phyloP scores from a whole-genome alignment of 1,284 basidiomycete genomes.

The Chiua sp. region DNA sequence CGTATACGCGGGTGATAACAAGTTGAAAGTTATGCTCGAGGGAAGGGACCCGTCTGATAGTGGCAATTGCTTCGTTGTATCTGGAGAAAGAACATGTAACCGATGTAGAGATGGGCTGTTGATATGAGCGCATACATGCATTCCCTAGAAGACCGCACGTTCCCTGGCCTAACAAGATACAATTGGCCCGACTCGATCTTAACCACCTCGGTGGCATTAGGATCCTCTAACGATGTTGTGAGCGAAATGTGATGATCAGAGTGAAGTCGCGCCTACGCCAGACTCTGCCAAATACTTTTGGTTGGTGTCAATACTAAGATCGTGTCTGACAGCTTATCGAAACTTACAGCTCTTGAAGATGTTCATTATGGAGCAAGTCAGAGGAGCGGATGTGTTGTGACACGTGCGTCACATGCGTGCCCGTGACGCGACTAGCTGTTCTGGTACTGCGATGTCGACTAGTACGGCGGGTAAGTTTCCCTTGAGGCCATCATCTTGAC shows the following conservation, averaged over 20 bases:
- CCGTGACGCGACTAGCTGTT: slow-evolving; percentile 26
- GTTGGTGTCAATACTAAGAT: slow-evolving; percentile 16
- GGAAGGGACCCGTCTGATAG: slow-evolving; percentile 85
- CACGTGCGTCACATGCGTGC: slow-evolving; percentile 29
- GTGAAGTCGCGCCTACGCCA: slow-evolving; percentile 74
- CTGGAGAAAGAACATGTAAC: slow-evolving; percentile 46
- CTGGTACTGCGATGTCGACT: slow-evolving; percentile 17
- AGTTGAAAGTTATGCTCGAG: slow-evolving; percentile 94
- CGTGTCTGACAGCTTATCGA: slow-evolving; percentile 11
- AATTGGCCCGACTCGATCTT: slow-evolving; percentile 94
- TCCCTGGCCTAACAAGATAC: slow-evolving; percentile 90
- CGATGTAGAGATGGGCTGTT: slow-evolving; percentile 1
- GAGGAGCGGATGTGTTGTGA: slow-evolving; percentile 28
- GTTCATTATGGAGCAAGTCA: slow-evolving; percentile 58
- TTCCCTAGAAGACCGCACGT: slow-evolving; percentile 90
- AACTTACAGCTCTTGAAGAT: slow-evolving; percentile 83
- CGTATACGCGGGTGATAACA: slow-evolving; percentile 95
- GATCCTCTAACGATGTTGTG: slow-evolving; percentile 60
- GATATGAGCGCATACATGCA: slow-evolving; percentile 82
- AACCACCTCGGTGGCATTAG: slow-evolving; percentile 91
- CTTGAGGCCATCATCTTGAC: background rate
- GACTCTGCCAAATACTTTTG: slow-evolving; percentile 89
- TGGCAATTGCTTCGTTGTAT: slow-evolving; percentile 95
- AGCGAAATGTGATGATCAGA: slow-evolving; percentile 25
- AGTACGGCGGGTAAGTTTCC: slow-evolving; percentile 17